Evolutionary conservation across 805 yeast species (phyloP), one percentile per base, ranked within the genome.

Genomic region (Nakazawaea laoshanensis): DNA sequence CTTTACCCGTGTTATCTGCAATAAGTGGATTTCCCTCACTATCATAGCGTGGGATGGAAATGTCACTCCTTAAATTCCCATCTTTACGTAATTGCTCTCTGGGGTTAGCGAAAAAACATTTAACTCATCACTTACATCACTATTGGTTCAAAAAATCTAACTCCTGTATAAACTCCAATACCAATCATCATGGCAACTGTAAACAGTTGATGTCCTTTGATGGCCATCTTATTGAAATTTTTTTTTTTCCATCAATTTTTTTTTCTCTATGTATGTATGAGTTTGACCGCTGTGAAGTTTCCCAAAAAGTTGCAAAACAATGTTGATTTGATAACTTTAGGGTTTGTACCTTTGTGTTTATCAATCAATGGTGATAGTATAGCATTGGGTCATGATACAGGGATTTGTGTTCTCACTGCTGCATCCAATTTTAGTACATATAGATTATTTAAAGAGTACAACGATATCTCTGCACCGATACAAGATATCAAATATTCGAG

Each of bases 81-180:
- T 79, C 86, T 46, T 74, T 70, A 44, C 66, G 63, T 38, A 82
- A 60, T 41, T 69, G 78, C 29, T 77, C 87, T 19, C 20, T 4
- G n/a, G 10, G 6, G 30, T 20, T 7, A 20, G 10, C 7, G 22
- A 7, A 10, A 20, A 7, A 20, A 20, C 9, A 7, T 5, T 9
- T 10, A 24, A 19, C n/a, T 11, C 28, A n/a, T 11, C 30, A 68
- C 78, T 47, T 61, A 70, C 77, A 81, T 67, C 3, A 82, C 68
- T 12, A 82, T 51, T 2, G 94, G 94, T 44, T 77, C 77, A 61
- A 84, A 82, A 55, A 82, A 82, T 48, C 67, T 72, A 36, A 73
- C 55, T 3, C 83, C 84, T 13, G 68, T 59, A 44, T 67, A 70
- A 3, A 66, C 57, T 3, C 77, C 75, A 5, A 55, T 34, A 9